Evolutionary conservation across 2,329 filamentous ascomycete genomes (phyloP).

Genomic region (Massarina eburnea): DNA sequence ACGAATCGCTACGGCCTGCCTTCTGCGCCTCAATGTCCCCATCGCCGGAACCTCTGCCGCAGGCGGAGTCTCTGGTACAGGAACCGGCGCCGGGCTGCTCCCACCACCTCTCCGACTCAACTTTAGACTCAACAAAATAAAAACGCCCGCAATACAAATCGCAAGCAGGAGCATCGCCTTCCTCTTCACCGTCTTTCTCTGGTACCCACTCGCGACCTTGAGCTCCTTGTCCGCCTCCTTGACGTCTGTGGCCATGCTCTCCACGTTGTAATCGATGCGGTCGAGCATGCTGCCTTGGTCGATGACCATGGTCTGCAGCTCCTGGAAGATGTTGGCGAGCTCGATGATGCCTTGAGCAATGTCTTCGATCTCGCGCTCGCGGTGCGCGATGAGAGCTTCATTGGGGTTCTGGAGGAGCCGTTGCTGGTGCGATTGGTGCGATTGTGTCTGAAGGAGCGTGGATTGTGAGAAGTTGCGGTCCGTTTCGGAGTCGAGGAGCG

Average conservation of each 20-base stretch:
- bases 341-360: slow-evolving; percentile 99
- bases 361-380: slow-evolving; percentile 94
- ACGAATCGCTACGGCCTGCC: slow-evolving; percentile 15
- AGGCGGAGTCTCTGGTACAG: slow-evolving; percentile 20
- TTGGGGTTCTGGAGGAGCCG: slow-evolving; percentile 64
- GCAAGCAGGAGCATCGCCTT: slow-evolving; percentile 90
- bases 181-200: slow-evolving; percentile 82
- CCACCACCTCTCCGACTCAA: slow-evolving; percentile 57
- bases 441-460: slow-evolving; percentile 76
- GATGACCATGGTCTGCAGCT: slow-evolving; percentile 85
- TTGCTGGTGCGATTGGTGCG: slow-evolving; percentile 47
- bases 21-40: no score
- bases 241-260: slow-evolving; percentile 90
- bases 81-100: slow-evolving; percentile 18
- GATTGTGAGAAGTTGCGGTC: slow-evolving; percentile 91
- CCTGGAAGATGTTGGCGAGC: slow-evolving; percentile 92
- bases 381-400: slow-evolving; percentile 82
- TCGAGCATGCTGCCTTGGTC: slow-evolving; percentile 56
- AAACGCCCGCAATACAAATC: slow-evolving; percentile 79
- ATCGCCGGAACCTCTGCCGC: slow-evolving; percentile 7
- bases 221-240: slow-evolving; percentile 93
- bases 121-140: slow-evolving; percentile 83
- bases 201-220: slow-evolving; percentile 83
- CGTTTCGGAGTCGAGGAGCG: slow-evolving; percentile 82
- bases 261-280: slow-evolving; percentile 79